Evolutionary conservation across 768 basidiomycete genomes (phyloP).

Genomic region (Boletus rufocinnamomeus): DNA sequence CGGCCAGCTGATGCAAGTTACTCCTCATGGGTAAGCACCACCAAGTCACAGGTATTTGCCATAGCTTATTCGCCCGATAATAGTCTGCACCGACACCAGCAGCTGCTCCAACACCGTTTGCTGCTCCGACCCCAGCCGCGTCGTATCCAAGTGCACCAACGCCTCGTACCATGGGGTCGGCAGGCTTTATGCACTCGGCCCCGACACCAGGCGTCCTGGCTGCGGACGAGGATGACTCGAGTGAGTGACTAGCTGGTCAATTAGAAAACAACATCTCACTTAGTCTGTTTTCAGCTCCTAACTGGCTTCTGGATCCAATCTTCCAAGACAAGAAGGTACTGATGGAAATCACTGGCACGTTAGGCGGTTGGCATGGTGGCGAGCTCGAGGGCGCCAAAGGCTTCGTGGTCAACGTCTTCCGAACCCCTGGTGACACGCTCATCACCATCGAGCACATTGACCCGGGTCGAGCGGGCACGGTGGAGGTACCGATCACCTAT

Average conservation of each 20-base stretch:
- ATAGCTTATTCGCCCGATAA: conserved; percentile 7
- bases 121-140: conserved; percentile 34
- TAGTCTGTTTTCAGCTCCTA: conserved; percentile 22
- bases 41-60: conserved; percentile 23
- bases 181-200: conserved; percentile 27
- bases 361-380: conserved; percentile 29
- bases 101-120: conserved; percentile 42
- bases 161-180: conserved; percentile 32
- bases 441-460: conserved; percentile 33
- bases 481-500: conserved; percentile 44
- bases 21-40: conserved; percentile 35
- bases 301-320: conserved; percentile 30
- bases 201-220: conserved; percentile 34
- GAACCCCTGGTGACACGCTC: conserved; percentile 29
- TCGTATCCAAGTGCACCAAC: conserved; percentile 36
- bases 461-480: conserved; percentile 35
- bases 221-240: conserved; percentile 32
- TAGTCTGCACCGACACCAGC: conserved; percentile 42
- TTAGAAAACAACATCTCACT: conserved; percentile 21
- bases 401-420: conserved; percentile 31
- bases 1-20: conserved; percentile 36
- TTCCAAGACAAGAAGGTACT: conserved; percentile 33
- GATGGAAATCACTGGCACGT: conserved; percentile 32
- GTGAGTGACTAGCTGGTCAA: conserved; percentile 18
- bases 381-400: conserved; percentile 32